These are phyloP conservation scores for Boletus semigastroideus DNA, from an alignment of 1,284 basidiomycete species.

Conservation along the genomic window DNA sequence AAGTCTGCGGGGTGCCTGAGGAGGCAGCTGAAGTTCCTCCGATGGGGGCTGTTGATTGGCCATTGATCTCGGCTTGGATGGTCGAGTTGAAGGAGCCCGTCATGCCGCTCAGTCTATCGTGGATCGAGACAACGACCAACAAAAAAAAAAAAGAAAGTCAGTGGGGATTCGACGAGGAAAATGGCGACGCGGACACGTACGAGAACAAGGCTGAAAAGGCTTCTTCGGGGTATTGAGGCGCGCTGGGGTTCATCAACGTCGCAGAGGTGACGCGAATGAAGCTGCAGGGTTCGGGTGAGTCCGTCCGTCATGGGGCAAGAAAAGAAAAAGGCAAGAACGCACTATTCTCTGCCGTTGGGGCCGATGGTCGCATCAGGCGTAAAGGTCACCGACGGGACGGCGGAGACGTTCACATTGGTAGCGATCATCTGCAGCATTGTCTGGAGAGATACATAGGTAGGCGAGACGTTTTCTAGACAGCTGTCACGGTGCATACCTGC, in stretches of 20 bases:
- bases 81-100: slow-evolving; percentile 58
- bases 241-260: slow-evolving; percentile 46
- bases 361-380: slow-evolving; percentile 64
- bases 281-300: slow-evolving; percentile 30
- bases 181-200: slow-evolving; percentile 36
- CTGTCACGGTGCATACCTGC: slow-evolving; percentile 46
- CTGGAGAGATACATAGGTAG: slow-evolving; percentile 19
- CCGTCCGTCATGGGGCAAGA: background rate
- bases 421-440: slow-evolving; percentile 66
- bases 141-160: background rate
- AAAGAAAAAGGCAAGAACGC: slow-evolving; percentile 11
- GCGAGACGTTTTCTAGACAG: background rate
- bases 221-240: slow-evolving; percentile 56
- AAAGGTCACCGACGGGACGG: slow-evolving; percentile 50
- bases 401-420: slow-evolving; percentile 59
- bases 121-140: too few relatives aligned
- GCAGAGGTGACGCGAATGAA: slow-evolving; percentile 75
- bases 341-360: slow-evolving; percentile 61
- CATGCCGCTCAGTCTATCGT: slow-evolving; percentile 43
- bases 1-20: background rate
- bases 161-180: background rate
- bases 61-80: slow-evolving; percentile 55
- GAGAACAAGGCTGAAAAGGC: slow-evolving; percentile 83
- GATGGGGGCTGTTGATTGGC: slow-evolving; percentile 56
- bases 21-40: slow-evolving; percentile 28